These are phyloP conservation scores for Volvox africanus DNA, from an alignment of 139 green algal genomes.

Conservation along the genomic window DNA sequence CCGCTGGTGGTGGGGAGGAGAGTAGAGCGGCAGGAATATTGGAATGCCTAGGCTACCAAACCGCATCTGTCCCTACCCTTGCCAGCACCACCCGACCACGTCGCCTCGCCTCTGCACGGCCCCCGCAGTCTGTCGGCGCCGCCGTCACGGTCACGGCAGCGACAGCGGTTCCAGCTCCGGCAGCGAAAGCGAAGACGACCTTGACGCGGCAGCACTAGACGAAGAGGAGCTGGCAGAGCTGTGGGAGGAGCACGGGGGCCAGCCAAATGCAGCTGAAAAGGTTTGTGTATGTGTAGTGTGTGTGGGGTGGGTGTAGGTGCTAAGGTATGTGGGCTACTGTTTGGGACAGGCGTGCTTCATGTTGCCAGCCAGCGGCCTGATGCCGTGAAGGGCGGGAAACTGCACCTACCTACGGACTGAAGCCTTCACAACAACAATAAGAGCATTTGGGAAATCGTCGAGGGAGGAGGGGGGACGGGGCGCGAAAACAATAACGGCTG, in stretches of 20 bases:
- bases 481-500: too few relatives aligned
- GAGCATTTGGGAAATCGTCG: too few relatives aligned
- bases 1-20: background rate
- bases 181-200: constrained; percentile 22
- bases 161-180: constrained; percentile 25
- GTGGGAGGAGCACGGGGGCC: constrained; percentile 35
- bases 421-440: too few relatives aligned
- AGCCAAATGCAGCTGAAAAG: background rate
- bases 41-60: background rate
- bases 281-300: constrained; percentile 1
- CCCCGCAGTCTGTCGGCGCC: background rate
- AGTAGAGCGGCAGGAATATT: background rate
- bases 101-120: background rate
- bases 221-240: constrained; percentile 43
- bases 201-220: background rate
- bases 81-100: background rate
- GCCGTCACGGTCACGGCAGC: background rate
- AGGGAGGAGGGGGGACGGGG: too few relatives aligned
- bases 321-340: too few relatives aligned
- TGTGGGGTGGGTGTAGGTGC: too few relatives aligned
- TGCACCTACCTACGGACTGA: too few relatives aligned
- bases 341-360: too few relatives aligned
- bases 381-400: too few relatives aligned
- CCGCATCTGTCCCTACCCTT: background rate
- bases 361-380: too few relatives aligned